Evolutionary conservation across 441 rosid genomes (phyloP).

Genomic region (Macaranga tanarius): DNA sequence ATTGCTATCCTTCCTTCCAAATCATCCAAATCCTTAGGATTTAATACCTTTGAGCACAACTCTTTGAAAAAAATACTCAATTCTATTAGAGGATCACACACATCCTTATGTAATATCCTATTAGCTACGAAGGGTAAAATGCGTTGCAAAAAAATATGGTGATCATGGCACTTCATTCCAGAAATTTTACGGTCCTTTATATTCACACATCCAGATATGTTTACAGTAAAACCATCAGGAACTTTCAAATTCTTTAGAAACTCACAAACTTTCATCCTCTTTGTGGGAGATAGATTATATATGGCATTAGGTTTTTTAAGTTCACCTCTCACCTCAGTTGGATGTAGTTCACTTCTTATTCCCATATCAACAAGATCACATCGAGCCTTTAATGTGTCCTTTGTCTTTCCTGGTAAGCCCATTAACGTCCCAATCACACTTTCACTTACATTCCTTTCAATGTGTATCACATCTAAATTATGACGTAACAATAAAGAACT

Average conservation of each 20-base stretch:
- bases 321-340: too few relatives aligned
- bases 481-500: too few relatives aligned
- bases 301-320: background rate
- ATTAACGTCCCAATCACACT: too few relatives aligned
- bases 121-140: background rate
- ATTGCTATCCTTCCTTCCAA: background rate
- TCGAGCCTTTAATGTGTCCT: too few relatives aligned
- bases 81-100: constrained; percentile 10
- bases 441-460: too few relatives aligned
- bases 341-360: too few relatives aligned
- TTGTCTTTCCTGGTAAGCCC: too few relatives aligned
- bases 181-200: background rate
- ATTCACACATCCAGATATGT: constrained; percentile 1
- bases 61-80: background rate
- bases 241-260: background rate
- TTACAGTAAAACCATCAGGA: background rate
- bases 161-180: constrained; percentile 14
- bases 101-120: background rate
- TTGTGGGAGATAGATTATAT: background rate
- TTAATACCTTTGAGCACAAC: background rate
- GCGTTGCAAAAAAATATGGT: background rate
- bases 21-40: background rate
- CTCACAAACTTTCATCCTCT: background rate
- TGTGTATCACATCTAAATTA: too few relatives aligned
- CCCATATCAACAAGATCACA: too few relatives aligned